Evolutionary conservation across 257 asterid species (phyloP).

Genomic region (Phtheirospermum japonicum): DNA sequence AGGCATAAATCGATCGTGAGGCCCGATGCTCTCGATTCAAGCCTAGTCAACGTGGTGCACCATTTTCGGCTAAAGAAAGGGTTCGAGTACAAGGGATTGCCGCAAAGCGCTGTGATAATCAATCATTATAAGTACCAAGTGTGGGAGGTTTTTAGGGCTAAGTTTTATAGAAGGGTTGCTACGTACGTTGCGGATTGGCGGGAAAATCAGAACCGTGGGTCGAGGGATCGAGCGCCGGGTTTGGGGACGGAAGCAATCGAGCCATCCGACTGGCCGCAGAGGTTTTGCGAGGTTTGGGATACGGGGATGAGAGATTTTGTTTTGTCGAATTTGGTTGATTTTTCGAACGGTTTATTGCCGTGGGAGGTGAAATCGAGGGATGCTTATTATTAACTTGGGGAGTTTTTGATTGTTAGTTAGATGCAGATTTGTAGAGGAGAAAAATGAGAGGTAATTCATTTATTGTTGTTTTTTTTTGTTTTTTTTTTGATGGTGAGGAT

Average conservation of each 20-base stretch:
- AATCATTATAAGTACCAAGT: constrained; percentile 90
- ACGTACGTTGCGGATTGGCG: constrained; percentile 89
- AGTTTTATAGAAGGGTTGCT: constrained; percentile 84
- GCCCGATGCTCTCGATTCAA: constrained; percentile 60
- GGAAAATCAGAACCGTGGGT: constrained; percentile 77
- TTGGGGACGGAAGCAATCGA: constrained; percentile 87
- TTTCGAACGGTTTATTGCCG: constrained; percentile 66
- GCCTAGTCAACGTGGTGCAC: constrained; percentile 83
- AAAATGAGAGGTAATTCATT: constrained; percentile 25
- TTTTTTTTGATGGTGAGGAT: no score
- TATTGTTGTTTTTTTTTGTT: constrained; percentile 26
- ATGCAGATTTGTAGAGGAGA: constrained; percentile 29
- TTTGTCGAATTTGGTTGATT: constrained; percentile 68
- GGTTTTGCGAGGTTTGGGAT: constrained; percentile 89
- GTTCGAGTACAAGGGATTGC: constrained; percentile 61
- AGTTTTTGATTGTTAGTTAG: background rate
- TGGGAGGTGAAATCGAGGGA: constrained; percentile 52
- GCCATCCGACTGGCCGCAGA: constrained; percentile 75
- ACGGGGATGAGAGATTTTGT: constrained; percentile 76
- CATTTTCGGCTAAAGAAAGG: constrained; percentile 70
- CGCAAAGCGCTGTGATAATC: constrained; percentile 52
- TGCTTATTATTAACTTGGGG: background rate
- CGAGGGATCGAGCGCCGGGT: constrained; percentile 88
- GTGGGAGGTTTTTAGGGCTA: constrained; percentile 84
- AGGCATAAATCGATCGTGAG: constrained; percentile 85